A percentile compares a stretch with the other conserved stretches of the same genome.
phyloP scores from a whole-genome alignment of 2,329 filamentous ascomycete genomes.

The Botrytis deweyae region DNA sequence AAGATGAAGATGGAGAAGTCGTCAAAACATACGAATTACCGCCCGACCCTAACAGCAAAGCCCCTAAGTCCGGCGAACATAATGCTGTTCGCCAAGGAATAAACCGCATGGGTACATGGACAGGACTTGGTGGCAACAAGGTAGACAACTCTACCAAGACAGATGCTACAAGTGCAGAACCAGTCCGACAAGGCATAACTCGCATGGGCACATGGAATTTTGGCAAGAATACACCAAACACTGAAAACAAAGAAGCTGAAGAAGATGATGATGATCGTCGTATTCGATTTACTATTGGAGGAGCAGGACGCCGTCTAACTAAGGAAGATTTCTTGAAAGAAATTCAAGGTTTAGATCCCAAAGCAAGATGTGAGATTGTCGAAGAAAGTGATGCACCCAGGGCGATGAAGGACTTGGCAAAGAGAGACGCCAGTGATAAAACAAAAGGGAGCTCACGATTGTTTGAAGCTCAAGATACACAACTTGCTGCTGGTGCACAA shows the following conservation, averaged over 20 bases:
- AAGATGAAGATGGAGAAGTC: slow-evolving; percentile 83
- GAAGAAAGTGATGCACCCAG: slow-evolving; percentile 33
- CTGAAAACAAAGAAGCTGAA: slow-evolving; percentile 42
- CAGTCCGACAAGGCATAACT: slow-evolving; percentile 32
- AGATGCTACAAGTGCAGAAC: slow-evolving; percentile 1
- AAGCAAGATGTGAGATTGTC: slow-evolving; percentile 46
- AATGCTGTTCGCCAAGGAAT: slow-evolving; percentile 33
- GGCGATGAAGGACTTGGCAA: slow-evolving; percentile 37
- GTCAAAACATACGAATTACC: slow-evolving; percentile 81
- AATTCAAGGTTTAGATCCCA: slow-evolving; percentile 69
- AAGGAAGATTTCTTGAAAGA: slow-evolving; percentile 78
- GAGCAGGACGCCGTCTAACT: slow-evolving; percentile 71
- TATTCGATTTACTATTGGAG: slow-evolving; percentile 74
- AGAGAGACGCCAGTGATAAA: slow-evolving; percentile 34
- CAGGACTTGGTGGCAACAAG: slow-evolving; percentile 29
- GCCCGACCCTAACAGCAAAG: slow-evolving; percentile 36
- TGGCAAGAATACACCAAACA: slow-evolving; percentile 24
- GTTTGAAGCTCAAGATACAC: slow-evolving; percentile 42
- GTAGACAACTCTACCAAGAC: slow-evolving; percentile 11
- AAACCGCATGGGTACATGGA: slow-evolving; percentile 34
- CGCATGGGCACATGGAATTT: slow-evolving; percentile 38
- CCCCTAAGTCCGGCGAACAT: slow-evolving; percentile 23
- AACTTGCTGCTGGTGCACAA: slow-evolving; percentile 22
- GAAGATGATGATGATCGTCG: slow-evolving; percentile 65
- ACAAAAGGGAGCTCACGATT: slow-evolving; percentile 32